Evolutionary conservation across 805 yeast species (phyloP).

Genomic region (Kregervanrija fluxuum): DNA sequence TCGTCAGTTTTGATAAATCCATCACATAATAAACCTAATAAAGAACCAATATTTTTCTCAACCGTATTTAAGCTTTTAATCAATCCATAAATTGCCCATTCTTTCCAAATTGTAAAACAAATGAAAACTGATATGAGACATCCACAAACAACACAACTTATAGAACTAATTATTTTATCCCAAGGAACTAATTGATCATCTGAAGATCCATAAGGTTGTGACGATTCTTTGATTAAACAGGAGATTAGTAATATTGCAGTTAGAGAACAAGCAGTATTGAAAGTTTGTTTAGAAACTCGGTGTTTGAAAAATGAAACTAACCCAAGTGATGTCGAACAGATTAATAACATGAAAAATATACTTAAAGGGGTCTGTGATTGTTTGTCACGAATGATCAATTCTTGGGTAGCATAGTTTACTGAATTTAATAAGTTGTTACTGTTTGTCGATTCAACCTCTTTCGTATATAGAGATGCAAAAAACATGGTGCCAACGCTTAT

Average conservation of each 20-base stretch:
- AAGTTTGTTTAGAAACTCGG: constrained; percentile 55
- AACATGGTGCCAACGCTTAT: constrained; percentile 6
- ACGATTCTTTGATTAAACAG: constrained; percentile 58
- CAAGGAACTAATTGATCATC: constrained; percentile 42
- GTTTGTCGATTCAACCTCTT: too few relatives aligned
- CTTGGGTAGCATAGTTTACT: too few relatives aligned
- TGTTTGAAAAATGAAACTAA: constrained; percentile 64
- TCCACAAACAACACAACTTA: constrained; percentile 54
- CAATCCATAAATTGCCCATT: constrained; percentile 5
- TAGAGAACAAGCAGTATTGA: constrained; percentile 74
- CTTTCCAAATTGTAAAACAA: constrained; percentile 51
- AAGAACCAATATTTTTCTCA: constrained; percentile 41
- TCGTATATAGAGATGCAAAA: neutral
- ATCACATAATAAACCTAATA: constrained; percentile 31
- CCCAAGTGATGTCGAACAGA: constrained; percentile 53
- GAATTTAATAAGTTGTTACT: too few relatives aligned
- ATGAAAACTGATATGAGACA: constrained; percentile 48
- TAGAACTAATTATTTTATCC: constrained; percentile 43
- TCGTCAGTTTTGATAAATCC: constrained; percentile 44
- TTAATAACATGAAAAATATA: constrained; percentile 3
- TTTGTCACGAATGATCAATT: too few relatives aligned
- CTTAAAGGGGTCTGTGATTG: neutral
- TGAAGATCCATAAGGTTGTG: constrained; percentile 45
- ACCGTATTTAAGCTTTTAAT: constrained; percentile 5
- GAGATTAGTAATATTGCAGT: constrained; percentile 67